phyloP scores from a whole-genome alignment of 805 yeast species.

The Cyberlindnera suaveolens region DNA sequence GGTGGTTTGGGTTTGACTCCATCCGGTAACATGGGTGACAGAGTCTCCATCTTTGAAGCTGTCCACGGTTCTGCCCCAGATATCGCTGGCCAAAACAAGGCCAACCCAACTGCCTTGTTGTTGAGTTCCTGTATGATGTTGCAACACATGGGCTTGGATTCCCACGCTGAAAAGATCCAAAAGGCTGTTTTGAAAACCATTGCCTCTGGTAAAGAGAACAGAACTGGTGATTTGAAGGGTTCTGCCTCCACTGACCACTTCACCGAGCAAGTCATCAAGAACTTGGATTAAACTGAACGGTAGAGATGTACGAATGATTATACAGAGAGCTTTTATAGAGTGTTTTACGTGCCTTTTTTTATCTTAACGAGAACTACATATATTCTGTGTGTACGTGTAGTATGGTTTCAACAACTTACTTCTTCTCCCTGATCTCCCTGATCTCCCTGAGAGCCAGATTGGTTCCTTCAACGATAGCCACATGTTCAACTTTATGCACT shows the following conservation, averaged over 20 bases:
- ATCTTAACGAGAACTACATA: too few species aligned
- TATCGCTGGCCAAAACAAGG: slow-evolving; percentile 97
- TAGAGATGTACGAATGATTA: background rate
- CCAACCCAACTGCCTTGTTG: slow-evolving; percentile 97
- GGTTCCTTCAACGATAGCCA: slow-evolving; percentile 91
- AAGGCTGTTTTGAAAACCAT: slow-evolving; percentile 78
- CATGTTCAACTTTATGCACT: slow-evolving; percentile 81
- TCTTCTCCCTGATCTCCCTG: slow-evolving; percentile 9
- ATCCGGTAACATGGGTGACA: slow-evolving; percentile 98
- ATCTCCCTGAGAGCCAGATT: slow-evolving; percentile 42
- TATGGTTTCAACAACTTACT: background rate
- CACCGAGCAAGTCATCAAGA: slow-evolving; percentile 83
- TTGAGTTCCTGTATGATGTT: slow-evolving; percentile 98
- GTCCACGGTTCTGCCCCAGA: slow-evolving; percentile 99
- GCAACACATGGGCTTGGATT: slow-evolving; percentile 91
- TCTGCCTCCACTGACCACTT: slow-evolving; percentile 81
- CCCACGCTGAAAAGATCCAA: slow-evolving; percentile 81
- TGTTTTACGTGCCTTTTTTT: too few species aligned
- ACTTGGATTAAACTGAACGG: slow-evolving; percentile 18
- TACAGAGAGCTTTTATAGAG: too few species aligned
- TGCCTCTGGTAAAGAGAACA: slow-evolving; percentile 92
- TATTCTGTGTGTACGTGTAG: too few species aligned
- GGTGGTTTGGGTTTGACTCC: slow-evolving; percentile 99
- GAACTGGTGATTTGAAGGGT: slow-evolving; percentile 96
- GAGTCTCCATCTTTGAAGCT: slow-evolving; percentile 97